These are phyloP conservation scores for Avena eriantha DNA, from an alignment of 176 grass and related monocot species.

Conservation along the genomic window DNA sequence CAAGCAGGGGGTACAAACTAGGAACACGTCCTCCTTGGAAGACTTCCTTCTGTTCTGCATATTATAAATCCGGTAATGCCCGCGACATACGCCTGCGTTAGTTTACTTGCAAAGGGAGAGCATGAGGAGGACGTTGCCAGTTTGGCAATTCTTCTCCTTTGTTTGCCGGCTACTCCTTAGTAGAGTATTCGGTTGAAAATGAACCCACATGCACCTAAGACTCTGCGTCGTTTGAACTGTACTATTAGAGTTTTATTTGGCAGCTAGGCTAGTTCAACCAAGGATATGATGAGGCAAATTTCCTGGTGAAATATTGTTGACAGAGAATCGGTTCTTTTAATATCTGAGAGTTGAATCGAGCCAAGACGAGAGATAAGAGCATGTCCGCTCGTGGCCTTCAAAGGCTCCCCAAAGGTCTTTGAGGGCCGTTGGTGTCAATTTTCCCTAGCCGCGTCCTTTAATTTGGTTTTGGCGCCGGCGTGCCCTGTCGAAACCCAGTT, in stretches of 20 bases:
- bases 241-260: neutral
- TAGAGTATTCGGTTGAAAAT: neutral
- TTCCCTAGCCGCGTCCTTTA: no score
- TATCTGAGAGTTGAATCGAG: neutral
- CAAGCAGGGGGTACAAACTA: neutral
- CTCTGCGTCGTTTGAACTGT: neutral
- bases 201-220: constrained; percentile 19
- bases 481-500: no score
- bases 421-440: no score
- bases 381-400: no score
- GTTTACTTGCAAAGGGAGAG: neutral
- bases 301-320: neutral
- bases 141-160: constrained; percentile 31
- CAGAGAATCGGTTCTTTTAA: constrained; percentile 8
- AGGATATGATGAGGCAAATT: neutral
- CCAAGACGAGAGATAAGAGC: no score
- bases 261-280: neutral
- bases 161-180: constrained; percentile 17
- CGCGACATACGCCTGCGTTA: neutral
- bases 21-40: neutral
- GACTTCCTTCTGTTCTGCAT: neutral
- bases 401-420: no score
- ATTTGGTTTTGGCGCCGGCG: no score
- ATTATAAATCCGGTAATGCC: constrained; percentile 8
- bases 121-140: neutral